Evolutionary conservation across 2,329 filamentous ascomycete species (phyloP), one percentile per base, ranked within the genome.

Genomic region (Alternaria viburni): DNA sequence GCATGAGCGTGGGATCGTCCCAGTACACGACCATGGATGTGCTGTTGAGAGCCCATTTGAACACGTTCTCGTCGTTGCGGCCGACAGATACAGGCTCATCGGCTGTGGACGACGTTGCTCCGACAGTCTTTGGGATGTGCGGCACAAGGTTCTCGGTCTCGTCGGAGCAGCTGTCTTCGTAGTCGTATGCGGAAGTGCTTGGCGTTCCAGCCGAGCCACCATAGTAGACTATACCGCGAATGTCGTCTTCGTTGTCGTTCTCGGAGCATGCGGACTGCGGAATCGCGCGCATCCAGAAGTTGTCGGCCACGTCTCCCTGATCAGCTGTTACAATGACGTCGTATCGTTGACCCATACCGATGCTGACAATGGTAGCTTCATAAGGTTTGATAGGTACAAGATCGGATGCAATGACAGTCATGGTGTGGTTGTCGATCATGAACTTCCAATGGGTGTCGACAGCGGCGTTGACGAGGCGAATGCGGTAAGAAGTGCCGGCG

Each of bases 351-450:
- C 79, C 82, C 61, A 82, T 79, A 32, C 77, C 79, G 21, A 83
- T 74, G 30, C 77, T 77, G 17, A 84, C 62, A 3, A 80, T 72
- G 21, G 75, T 77, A 1, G 79, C 78, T 8, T 73, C 70, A 69
- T 82, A 84, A 0, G 82, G 82, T 26, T 74, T 61, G 41, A 83
- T 76, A 3, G 81, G 80, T 5, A 84, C 77, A 32, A 81, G 80
- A 62, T 84, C 82, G 28, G 78, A 73, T 6, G 79, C 79, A 46
- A 84, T 81, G 60, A 84, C 77, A 6, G 73, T 80, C 69, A 84
- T 69, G 5, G 71, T 80, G 68, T 83, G 81, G 43, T 79, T 78
- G 61, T 84, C 82, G 32, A 84, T 80, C 64, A 74, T 77, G 68
- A 84, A 82, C 57, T 81, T 81, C 67, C 77, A 78, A n/a, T 79